Percentiles rank a stretch among this genome's conserved stretches.
These are phyloP conservation scores for Phalaenopsis equestris DNA, from an alignment of 106 monocot genomes.

Conservation along the genomic window DNA sequence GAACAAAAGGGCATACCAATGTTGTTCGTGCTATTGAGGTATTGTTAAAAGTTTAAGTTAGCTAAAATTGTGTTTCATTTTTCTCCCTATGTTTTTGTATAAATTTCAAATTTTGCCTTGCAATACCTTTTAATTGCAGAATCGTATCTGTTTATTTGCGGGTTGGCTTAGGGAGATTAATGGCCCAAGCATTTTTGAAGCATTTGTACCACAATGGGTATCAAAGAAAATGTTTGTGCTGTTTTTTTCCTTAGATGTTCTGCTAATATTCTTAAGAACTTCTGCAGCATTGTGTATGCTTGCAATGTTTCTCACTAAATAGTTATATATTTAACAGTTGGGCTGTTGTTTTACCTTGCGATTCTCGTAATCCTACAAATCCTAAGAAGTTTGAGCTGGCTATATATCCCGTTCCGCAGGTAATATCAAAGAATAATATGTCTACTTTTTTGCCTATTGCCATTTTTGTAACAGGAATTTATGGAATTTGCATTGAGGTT, in stretches of 20 bases:
- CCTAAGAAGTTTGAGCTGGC: slow-evolving; percentile 65
- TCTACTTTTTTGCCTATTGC: neutral
- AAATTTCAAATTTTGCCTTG: neutral
- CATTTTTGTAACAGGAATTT: neutral
- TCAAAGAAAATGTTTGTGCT: slow-evolving; percentile 61
- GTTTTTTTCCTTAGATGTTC: neutral
- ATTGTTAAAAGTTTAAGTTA: neutral
- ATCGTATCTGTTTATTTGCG: slow-evolving; percentile 57
- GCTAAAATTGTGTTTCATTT: neutral
- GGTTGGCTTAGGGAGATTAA: slow-evolving; percentile 76
- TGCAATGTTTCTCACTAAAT: neutral
- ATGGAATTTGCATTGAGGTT: neutral
- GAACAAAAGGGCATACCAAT: slow-evolving; percentile 62
- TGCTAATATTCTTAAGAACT: neutral
- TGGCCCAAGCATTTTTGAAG: slow-evolving; percentile 75
- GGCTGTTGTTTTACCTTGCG: slow-evolving; percentile 73
- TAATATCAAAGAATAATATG: slow-evolving; percentile 14
- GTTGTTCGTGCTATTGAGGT: slow-evolving; percentile 94
- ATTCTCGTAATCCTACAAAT: slow-evolving; percentile 45
- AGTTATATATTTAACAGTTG: slow-evolving; percentile 43
- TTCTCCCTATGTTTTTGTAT: neutral
- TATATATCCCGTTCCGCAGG: slow-evolving; percentile 71
- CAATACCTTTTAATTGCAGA: slow-evolving; percentile 28
- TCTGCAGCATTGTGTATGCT: neutral
- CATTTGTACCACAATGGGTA: slow-evolving; percentile 53